Conservation (phyloP, 345 rosid species). For the Pelargonium nanum region DNA sequence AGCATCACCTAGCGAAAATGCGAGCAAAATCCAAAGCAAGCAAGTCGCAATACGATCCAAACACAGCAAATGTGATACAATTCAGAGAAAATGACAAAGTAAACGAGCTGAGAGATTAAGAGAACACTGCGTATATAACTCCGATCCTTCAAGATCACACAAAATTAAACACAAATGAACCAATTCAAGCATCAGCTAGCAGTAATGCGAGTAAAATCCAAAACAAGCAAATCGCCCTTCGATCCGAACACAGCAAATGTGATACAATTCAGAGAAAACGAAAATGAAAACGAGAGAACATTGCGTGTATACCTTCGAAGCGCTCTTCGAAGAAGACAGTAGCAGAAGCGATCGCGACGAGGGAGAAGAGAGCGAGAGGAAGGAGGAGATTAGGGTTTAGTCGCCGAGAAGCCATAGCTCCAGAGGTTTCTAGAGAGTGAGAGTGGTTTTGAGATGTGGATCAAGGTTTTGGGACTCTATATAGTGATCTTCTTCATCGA, state of each 20-base stretch:
- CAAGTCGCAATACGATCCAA: background rate
- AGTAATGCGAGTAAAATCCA: constrained; percentile 2
- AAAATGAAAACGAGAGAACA: background rate
- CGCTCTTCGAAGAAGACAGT: constrained; percentile 82
- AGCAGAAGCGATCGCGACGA: constrained; percentile 43
- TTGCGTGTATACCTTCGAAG: constrained; percentile 47
- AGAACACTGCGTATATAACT: background rate
- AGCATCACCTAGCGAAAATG: background rate
- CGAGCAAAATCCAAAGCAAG: constrained; percentile 8
- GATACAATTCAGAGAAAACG: no score
- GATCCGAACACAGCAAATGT: background rate
- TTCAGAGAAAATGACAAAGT: background rate
- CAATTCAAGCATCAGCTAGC: background rate
- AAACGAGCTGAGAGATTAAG: background rate
- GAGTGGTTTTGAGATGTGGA: constrained; percentile 4
- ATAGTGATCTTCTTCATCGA: constrained; percentile 5
- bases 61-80: background rate
- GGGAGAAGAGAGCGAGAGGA: constrained; percentile 21
- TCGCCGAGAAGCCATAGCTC: constrained; percentile 31
- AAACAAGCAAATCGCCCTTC: constrained; percentile 3
- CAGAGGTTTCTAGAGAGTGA: background rate
- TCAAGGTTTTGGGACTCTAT: constrained; percentile 5
- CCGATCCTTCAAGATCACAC: constrained; percentile 6
- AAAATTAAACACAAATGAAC: background rate
- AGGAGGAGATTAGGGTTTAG: constrained; percentile 28